Evolutionary conservation across 768 basidiomycete genomes (phyloP).

Genomic region (Macrocybe gigantea): DNA sequence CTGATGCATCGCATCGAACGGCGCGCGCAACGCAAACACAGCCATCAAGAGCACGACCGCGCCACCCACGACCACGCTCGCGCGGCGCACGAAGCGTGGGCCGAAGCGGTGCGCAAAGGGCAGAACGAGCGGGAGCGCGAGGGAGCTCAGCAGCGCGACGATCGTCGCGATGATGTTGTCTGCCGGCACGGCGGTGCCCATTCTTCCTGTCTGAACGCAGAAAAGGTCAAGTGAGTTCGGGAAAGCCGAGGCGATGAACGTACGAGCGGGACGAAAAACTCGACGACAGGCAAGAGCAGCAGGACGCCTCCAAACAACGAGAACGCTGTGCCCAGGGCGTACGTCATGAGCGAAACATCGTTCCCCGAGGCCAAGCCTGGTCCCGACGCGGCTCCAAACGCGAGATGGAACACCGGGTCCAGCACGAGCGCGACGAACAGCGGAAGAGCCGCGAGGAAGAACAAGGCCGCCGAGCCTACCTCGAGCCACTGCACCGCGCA

Average conservation of each 20-base stretch:
- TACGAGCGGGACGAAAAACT: constrained; percentile 89
- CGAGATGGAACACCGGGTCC: constrained; percentile 32
- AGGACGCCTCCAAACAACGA: constrained; percentile 55
- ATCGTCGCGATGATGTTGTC: constrained; percentile 87
- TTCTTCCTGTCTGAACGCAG: constrained; percentile 63
- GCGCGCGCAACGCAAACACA: constrained; percentile 49
- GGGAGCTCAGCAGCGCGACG: constrained; percentile 49
- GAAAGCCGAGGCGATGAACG: constrained; percentile 13
- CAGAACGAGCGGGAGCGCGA: constrained; percentile 51
- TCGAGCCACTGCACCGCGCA: constrained; percentile 55
- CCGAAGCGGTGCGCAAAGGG: constrained; percentile 77
- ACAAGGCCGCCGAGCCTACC: constrained; percentile 73
- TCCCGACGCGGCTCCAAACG: not conserved
- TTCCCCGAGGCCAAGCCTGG: not conserved
- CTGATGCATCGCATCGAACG: constrained; percentile 84
- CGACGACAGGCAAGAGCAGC: constrained; percentile 54
- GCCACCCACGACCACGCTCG: constrained; percentile 40
- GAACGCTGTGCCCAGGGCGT: constrained; percentile 52
- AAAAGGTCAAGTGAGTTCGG: constrained; percentile 1
- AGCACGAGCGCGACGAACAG: constrained; percentile 51
- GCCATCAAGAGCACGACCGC: constrained; percentile 47
- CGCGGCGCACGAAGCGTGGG: constrained; percentile 22
- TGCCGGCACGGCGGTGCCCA: constrained; percentile 76
- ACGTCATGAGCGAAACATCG: constrained; percentile 51
- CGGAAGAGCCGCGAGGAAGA: constrained; percentile 57